Conservation (phyloP, 2,329 filamentous ascomycete genomes). For the Zopfia rhizophila region DNA sequence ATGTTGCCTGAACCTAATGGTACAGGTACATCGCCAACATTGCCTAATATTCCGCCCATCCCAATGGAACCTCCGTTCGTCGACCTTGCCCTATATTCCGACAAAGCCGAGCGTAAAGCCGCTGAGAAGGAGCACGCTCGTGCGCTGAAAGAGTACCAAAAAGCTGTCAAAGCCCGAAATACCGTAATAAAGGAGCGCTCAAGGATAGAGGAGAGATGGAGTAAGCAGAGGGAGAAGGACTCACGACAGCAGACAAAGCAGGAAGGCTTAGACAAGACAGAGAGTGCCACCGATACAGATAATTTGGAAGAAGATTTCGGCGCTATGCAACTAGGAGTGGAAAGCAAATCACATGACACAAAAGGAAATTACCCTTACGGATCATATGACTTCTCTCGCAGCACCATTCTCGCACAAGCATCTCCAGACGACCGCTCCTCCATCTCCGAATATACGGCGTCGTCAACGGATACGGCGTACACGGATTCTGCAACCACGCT, state of each 20-base stretch:
- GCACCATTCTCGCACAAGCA: conserved; percentile 39
- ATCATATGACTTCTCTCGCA: conserved; percentile 44
- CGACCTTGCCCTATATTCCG: conserved; percentile 67
- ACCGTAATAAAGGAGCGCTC: conserved; percentile 71
- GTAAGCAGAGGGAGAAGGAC: conserved; percentile 46
- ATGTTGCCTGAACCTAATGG: conserved; percentile 16
- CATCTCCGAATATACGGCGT: conserved; percentile 9
- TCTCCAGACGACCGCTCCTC: conserved; percentile 36
- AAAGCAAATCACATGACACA: conserved; percentile 3
- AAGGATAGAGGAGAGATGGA: conserved; percentile 63
- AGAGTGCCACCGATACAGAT: conserved; percentile 9
- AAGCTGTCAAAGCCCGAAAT: conserved; percentile 73
- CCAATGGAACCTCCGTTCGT: conserved; percentile 67
- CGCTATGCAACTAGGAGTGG: conserved; percentile 30
- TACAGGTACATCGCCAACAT: conserved; percentile 19
- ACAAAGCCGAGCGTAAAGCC: conserved; percentile 73
- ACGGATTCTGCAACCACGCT: conserved; percentile 34
- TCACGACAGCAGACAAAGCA: conserved; percentile 19
- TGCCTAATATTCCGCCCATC: conserved; percentile 61
- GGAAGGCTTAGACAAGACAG: conserved; percentile 16
- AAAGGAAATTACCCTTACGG: conserved; percentile 28
- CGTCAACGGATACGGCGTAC: conserved; percentile 7
- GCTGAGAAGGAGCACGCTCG: conserved; percentile 75
- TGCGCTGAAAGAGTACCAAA: conserved; percentile 71
- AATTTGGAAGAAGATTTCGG: conserved; percentile 33